Percentiles rank a stretch among this genome's conserved stretches.
These are phyloP conservation scores for Phytophthora idaei DNA, from an alignment of 352 stramenopile genomes.

Conservation along the genomic window DNA sequence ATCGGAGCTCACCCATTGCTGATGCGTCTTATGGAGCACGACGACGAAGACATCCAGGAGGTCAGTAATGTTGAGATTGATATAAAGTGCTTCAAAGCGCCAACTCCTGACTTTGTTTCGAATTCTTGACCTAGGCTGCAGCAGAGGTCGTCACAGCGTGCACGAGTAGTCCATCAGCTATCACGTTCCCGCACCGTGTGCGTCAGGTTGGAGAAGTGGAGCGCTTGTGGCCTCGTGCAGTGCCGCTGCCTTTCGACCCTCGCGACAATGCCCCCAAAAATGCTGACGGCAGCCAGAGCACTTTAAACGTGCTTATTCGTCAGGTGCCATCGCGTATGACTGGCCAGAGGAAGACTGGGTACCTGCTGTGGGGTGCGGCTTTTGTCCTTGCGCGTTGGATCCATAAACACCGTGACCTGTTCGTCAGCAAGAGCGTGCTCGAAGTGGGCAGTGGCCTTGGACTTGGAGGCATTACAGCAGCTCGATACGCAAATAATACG, in stretches of 20 bases:
- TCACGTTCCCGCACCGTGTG: slow-evolving; percentile 71
- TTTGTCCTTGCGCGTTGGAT: slow-evolving; percentile 85
- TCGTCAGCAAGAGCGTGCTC: slow-evolving; percentile 71
- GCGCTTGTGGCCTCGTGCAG: slow-evolving; percentile 53
- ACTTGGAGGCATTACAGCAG: slow-evolving; percentile 78
- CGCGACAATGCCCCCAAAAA: slow-evolving; percentile 44
- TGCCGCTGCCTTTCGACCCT: slow-evolving; percentile 67
- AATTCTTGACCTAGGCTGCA: slow-evolving; percentile 46
- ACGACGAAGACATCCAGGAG: slow-evolving; percentile 77
- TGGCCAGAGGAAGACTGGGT: slow-evolving; percentile 85
- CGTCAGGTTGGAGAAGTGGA: slow-evolving; percentile 67
- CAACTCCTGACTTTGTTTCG: neutral
- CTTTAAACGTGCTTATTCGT: slow-evolving; percentile 71
- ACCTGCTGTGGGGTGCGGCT: slow-evolving; percentile 82
- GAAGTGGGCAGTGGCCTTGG: slow-evolving; percentile 87
- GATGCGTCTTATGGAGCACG: slow-evolving; percentile 81
- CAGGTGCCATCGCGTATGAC: slow-evolving; percentile 86
- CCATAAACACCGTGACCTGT: slow-evolving; percentile 77
- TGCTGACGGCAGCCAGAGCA: slow-evolving; percentile 27
- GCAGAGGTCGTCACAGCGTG: slow-evolving; percentile 72
- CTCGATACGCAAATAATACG: slow-evolving; percentile 62
- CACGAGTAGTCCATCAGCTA: slow-evolving; percentile 62
- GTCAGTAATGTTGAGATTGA: slow-evolving; percentile 29
- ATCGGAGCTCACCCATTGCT: slow-evolving; percentile 70
- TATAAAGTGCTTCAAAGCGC: neutral